These are phyloP conservation scores for Verticillium zaregamsianum DNA, from an alignment of 2,329 filamentous ascomycete genomes.

Conservation along the genomic window DNA sequence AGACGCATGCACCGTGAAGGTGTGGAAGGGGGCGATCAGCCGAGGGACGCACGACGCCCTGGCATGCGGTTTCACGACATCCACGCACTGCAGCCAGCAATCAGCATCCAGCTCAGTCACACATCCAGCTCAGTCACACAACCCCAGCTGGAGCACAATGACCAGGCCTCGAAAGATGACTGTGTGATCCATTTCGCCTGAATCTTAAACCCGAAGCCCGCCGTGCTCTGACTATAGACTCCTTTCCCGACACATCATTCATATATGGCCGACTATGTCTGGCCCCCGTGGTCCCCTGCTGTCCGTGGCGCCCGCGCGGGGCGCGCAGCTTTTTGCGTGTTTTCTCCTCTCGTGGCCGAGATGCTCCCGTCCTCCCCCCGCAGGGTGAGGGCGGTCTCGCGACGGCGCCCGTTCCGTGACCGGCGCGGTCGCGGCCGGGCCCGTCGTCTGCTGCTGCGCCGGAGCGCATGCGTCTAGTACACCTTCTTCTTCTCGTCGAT, in stretches of 20 bases:
- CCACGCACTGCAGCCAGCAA: too few species aligned
- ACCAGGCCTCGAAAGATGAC: constrained; percentile 4
- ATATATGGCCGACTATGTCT: constrained; percentile 18
- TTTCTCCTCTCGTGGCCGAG: background rate
- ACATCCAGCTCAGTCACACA: too few species aligned
- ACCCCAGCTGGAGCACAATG: too few species aligned
- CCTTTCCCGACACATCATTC: constrained; percentile 10
- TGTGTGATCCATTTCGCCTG: constrained; percentile 7
- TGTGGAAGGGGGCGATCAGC: too few species aligned
- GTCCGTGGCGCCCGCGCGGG: constrained; percentile 23
- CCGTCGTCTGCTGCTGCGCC: background rate
- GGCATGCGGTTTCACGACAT: too few species aligned
- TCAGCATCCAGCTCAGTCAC: background rate
- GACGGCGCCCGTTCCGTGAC: background rate
- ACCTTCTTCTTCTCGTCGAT: constrained; percentile 99
- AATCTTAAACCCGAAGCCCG: constrained; percentile 3
- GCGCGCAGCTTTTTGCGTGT: constrained; percentile 9
- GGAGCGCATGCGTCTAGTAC: constrained; percentile 55
- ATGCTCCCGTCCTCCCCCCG: background rate
- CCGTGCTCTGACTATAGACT: constrained; percentile 7
- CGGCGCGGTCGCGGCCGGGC: background rate
- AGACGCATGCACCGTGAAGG: too few species aligned
- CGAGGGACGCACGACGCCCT: too few species aligned
- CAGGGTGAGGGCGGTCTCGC: background rate
- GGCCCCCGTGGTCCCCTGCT: constrained; percentile 16